A percentile compares a stretch with the other conserved stretches of the same genome.
Conservation (phyloP, 495 filamentous ascomycete species). For the Paragyromitra xinjiangensis region DNA sequence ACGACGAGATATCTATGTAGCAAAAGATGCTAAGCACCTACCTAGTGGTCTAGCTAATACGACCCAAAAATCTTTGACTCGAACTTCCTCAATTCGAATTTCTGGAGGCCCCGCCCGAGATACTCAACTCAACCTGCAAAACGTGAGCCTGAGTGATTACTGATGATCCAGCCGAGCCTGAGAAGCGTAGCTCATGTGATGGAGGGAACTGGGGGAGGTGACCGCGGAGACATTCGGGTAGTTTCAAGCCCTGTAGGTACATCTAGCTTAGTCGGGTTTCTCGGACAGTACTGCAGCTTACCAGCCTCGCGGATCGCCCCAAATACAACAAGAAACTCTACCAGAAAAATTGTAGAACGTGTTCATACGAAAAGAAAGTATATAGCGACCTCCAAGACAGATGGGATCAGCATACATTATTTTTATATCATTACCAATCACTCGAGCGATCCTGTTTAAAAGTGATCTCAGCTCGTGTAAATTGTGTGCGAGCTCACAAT, state of each 20-base stretch:
- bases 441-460: slow-evolving; percentile 18
- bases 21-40: background rate
- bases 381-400: background rate
- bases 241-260: background rate
- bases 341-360: slow-evolving; percentile 1
- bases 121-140: background rate
- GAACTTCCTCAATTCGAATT: background rate
- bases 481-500: slow-evolving; percentile 18
- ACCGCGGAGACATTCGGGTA: background rate
- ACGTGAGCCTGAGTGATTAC: slow-evolving; percentile 8
- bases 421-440: slow-evolving; percentile 8
- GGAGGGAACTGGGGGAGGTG: background rate
- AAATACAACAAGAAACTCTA: background rate
- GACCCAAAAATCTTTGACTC: background rate
- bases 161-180: background rate
- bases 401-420: background rate
- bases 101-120: background rate
- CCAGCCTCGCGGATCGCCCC: background rate
- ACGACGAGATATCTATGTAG: background rate
- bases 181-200: background rate
- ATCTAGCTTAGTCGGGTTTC: background rate
- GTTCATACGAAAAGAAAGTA: slow-evolving; percentile 3
- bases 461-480: slow-evolving; percentile 4
- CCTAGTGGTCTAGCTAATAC: background rate
- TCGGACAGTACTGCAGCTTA: background rate